Evolutionary conservation across 202 grass and related monocot species (phyloP).

Genomic region (Carex arenaria): DNA sequence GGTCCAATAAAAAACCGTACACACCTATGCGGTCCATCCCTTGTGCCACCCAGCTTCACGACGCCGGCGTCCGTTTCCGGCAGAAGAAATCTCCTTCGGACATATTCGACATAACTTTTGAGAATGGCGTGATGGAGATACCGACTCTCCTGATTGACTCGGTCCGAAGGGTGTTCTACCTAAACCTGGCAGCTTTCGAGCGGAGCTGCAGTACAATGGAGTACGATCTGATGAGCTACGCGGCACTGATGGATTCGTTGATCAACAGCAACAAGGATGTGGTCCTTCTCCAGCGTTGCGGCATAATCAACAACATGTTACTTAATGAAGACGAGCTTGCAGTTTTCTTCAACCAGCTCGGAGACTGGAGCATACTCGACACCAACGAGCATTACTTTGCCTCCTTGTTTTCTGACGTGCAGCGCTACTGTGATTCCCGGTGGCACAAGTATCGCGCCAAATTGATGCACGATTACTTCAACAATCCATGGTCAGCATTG

Average conservation of each 20-base stretch:
- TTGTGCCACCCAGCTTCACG: constrained; percentile 40
- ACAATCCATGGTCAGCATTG: constrained; percentile 23
- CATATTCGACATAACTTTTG: constrained; percentile 12
- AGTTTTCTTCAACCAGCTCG: constrained; percentile 22
- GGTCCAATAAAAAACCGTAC: neutral
- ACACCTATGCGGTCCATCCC: constrained; percentile 24
- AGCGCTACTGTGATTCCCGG: neutral
- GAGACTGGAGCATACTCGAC: neutral
- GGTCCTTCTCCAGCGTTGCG: constrained; percentile 15
- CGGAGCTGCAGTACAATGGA: neutral
- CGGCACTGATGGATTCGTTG: constrained; percentile 21
- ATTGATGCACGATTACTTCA: constrained; percentile 35
- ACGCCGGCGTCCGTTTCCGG: constrained; percentile 25
- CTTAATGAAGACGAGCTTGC: constrained; percentile 19
- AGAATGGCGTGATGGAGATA: constrained; percentile 21
- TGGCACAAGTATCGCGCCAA: constrained; percentile 11
- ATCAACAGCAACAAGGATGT: constrained; percentile 30
- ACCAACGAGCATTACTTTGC: constrained; percentile 20
- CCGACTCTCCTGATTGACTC: constrained; percentile 16
- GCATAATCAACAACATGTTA: constrained; percentile 25
- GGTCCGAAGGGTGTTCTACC: neutral
- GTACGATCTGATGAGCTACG: constrained; percentile 28
- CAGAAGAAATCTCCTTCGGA: neutral
- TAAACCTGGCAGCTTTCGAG: constrained; percentile 33
- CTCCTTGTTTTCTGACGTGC: neutral